Base-by-base conservation (phyloP, 2,329 filamentous ascomycete species). In the Colletotrichum sp. region DNA sequence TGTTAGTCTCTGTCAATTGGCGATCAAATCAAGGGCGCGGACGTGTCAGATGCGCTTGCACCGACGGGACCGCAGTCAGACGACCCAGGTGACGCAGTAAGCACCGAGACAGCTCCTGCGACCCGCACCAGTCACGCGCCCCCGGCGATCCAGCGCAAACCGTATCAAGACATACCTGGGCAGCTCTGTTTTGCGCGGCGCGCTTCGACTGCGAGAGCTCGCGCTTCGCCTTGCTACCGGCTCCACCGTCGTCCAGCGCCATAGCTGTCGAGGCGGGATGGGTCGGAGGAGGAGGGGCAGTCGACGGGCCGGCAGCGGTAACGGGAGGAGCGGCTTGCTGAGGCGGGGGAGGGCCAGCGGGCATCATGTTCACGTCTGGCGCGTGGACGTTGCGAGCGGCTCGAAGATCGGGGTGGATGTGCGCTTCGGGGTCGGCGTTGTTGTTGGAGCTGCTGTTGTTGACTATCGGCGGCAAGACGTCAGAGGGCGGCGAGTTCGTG, bases 161-260 rank as follows among this genome's bases (percentile, higher is more conserved):
- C 21, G 26, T 65, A 12, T 36, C 9, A 43, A 48, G 21, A 60
- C 71, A 15, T 90, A 98, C 97, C 93, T 99, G 97, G 70, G 97
- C 97, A 80, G 96, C 97, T 83, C 97, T 91, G 83, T 99, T 99
- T 83, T 99, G 97, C 12, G 97, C 97, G 32, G 97, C 97, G 79
- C 97, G 94, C 88, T 98, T 99, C 48, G 96, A 98, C 60, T 96
- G 97, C 30, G 96, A 98, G 76, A 99, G 87, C 85, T 98, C 96
- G 70, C 97, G 91, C 85, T 98, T 98, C 15, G 93, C 93, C 85
- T 97, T 96, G 67, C 93, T 90, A 77, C 93, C 91, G 78, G 87
- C 78, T 6, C 79, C 78, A 16, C 83, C 80, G 32, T 86, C 85
- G 28, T 80, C 82, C n/a, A 83, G 79, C 48, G 81, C 81, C 21